A percentile compares a stretch with the other conserved stretches of the same genome.
Evolutionary conservation across 495 filamentous ascomycete genomes (phyloP).

Genomic region (Penicillium cosmopolitanum): DNA sequence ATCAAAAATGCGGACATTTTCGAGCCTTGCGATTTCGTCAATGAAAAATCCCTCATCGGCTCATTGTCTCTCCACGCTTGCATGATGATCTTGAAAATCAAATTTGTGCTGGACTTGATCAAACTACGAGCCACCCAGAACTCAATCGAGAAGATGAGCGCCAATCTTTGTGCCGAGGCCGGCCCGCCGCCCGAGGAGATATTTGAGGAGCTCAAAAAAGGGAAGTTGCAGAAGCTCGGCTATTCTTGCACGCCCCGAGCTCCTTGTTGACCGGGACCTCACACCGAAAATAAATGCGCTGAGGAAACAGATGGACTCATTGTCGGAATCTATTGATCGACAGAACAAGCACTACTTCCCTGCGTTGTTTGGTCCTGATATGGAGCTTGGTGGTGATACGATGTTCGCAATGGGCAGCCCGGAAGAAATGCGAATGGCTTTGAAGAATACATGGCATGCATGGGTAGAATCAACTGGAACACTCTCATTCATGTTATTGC

Average conservation of each 20-base stretch:
- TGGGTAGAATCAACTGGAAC: too few relatives aligned
- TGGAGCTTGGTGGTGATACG: too few relatives aligned
- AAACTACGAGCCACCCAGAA: not conserved
- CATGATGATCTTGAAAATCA: constrained; percentile 18
- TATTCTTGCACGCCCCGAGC: too few relatives aligned
- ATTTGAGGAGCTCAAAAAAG: too few relatives aligned
- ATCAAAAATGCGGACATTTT: constrained; percentile 33
- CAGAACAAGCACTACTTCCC: not conserved
- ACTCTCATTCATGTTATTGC: too few relatives aligned
- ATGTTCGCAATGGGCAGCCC: too few relatives aligned
- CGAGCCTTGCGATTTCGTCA: constrained; percentile 16
- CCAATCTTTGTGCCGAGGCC: too few relatives aligned
- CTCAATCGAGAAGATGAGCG: not conserved
- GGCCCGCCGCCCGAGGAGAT: too few relatives aligned
- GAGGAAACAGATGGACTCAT: not conserved
- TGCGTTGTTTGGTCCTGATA: not conserved
- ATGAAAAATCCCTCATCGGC: not conserved
- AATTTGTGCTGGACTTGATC: constrained; percentile 8
- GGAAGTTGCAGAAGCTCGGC: too few relatives aligned
- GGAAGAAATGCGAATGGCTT: too few relatives aligned
- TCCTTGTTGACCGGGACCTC: too few relatives aligned
- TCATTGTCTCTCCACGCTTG: not conserved
- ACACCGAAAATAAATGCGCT: not conserved
- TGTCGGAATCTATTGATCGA: not conserved
- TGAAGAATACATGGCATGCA: too few relatives aligned